Percentiles rank a stretch among this genome's conserved stretches.
These are phyloP conservation scores for Cutaneotrichosporon cutaneum DNA, from an alignment of 1,284 basidiomycete species.

Conservation along the genomic window DNA sequence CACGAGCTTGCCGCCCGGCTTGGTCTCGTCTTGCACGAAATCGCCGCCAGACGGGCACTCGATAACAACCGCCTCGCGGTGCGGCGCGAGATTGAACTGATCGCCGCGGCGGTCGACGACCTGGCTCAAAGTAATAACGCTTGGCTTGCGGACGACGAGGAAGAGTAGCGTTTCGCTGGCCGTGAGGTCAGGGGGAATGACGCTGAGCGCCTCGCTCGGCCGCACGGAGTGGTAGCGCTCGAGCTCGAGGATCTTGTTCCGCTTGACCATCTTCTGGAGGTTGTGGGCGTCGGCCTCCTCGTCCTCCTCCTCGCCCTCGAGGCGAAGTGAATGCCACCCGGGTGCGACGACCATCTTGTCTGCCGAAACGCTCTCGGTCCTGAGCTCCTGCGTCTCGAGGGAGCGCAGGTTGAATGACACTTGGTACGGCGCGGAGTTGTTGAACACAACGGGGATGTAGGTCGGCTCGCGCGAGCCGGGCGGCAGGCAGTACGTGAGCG, in stretches of 20 bases:
- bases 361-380: conserved; percentile 28
- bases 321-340: conserved; percentile 21
- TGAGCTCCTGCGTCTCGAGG: conserved; percentile 55
- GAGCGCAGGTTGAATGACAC: conserved; percentile 75
- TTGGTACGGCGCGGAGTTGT: conserved; percentile 77
- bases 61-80: conserved; percentile 69
- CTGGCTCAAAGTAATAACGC: conserved; percentile 68
- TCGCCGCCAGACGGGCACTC: conserved; percentile 70
- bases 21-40: conserved; percentile 31
- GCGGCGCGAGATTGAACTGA: conserved; percentile 62
- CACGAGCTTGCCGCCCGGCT: conserved; percentile 16
- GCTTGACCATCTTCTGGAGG: conserved; percentile 35
- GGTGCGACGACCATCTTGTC: conserved; percentile 33
- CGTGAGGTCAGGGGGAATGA: conserved; percentile 57
- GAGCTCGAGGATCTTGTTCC: conserved; percentile 52
- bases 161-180: conserved; percentile 70
- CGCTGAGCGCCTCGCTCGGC: conserved; percentile 39
- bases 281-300: conserved; percentile 65
- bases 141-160: conserved; percentile 68
- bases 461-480: conserved; percentile 39
- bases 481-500: conserved; percentile 49
- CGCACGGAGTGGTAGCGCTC: conserved; percentile 44
- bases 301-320: conserved; percentile 50
- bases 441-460: conserved; percentile 62
- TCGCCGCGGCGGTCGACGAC: conserved; percentile 67